Conservation (phyloP, 495 filamentous ascomycete genomes). For the Aspergillus incahuasiensis region DNA sequence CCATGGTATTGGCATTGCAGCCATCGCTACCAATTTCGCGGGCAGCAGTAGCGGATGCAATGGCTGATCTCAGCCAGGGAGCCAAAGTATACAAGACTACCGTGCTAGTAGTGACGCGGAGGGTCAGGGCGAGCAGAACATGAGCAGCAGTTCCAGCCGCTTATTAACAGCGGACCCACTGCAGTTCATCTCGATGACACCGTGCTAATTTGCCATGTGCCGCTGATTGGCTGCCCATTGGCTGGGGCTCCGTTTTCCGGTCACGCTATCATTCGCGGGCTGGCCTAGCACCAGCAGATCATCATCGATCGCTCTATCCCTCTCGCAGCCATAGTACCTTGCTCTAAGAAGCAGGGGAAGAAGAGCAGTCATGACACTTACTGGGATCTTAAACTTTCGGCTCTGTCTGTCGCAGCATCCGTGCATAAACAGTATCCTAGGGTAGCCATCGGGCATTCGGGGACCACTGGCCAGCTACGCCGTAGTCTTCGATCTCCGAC, state of each 20-base stretch:
- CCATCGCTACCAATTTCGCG: neutral
- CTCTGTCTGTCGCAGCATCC: neutral
- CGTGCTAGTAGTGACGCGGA: too few species aligned
- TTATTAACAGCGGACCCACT: too few species aligned
- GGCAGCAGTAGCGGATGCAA: neutral
- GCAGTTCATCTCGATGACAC: neutral
- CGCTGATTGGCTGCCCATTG: conserved; percentile 8
- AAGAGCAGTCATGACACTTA: neutral
- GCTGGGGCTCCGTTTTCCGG: conserved; percentile 19
- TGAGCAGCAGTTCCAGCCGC: neutral
- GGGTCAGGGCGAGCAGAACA: too few species aligned
- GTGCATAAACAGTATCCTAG: too few species aligned
- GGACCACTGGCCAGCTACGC: neutral
- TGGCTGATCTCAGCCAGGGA: neutral
- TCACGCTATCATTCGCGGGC: neutral
- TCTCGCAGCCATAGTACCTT: neutral
- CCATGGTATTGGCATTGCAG: neutral
- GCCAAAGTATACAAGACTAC: neutral
- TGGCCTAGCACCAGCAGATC: neutral
- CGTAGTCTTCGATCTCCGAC: too few species aligned
- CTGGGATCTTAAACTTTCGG: neutral
- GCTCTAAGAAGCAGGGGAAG: neutral
- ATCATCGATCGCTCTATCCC: neutral
- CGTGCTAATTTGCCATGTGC: neutral
- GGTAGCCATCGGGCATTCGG: too few species aligned